Evolutionary conservation across 768 basidiomycete species (phyloP).

Genomic region (Pleurotus citrinopileatus): DNA sequence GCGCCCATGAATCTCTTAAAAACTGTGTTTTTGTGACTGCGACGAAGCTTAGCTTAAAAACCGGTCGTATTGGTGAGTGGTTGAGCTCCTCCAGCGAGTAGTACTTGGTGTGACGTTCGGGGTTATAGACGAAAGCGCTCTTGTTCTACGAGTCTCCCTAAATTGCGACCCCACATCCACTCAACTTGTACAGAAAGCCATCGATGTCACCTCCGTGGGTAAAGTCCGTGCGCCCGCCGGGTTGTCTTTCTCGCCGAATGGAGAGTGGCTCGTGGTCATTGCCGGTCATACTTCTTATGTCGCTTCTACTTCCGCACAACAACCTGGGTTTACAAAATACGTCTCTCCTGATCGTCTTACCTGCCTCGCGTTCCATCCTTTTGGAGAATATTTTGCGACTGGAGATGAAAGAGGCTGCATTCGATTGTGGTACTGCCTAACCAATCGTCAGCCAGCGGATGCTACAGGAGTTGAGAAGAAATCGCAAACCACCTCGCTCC

Average conservation of each 20-base stretch:
- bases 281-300: constrained; percentile 81
- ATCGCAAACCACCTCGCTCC: constrained; percentile 80
- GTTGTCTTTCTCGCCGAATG: constrained; percentile 72
- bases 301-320: constrained; percentile 51
- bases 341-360: constrained; percentile 78
- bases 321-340: constrained; percentile 77
- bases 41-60: constrained; percentile 46
- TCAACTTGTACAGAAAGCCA: constrained; percentile 39
- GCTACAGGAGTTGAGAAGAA: constrained; percentile 69
- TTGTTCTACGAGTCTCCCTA: constrained; percentile 64
- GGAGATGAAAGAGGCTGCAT: constrained; percentile 86
- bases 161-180: constrained; percentile 42
- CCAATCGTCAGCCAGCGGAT: constrained; percentile 49
- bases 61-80: constrained; percentile 28
- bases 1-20: constrained; percentile 66
- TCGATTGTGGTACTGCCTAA: constrained; percentile 90
- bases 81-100: constrained; percentile 8
- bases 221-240: constrained; percentile 64
- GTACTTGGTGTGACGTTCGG: constrained; percentile 1
- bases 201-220: constrained; percentile 56
- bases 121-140: constrained; percentile 47
- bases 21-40: constrained; percentile 71
- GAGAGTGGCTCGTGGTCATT: constrained; percentile 72
- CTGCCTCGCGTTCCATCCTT: constrained; percentile 85
- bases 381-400: constrained; percentile 92